Percentiles rank a stretch among this genome's conserved stretches.
These are phyloP conservation scores for Crucibulum laeve DNA, from an alignment of 768 basidiomycete genomes.

Conservation along the genomic window DNA sequence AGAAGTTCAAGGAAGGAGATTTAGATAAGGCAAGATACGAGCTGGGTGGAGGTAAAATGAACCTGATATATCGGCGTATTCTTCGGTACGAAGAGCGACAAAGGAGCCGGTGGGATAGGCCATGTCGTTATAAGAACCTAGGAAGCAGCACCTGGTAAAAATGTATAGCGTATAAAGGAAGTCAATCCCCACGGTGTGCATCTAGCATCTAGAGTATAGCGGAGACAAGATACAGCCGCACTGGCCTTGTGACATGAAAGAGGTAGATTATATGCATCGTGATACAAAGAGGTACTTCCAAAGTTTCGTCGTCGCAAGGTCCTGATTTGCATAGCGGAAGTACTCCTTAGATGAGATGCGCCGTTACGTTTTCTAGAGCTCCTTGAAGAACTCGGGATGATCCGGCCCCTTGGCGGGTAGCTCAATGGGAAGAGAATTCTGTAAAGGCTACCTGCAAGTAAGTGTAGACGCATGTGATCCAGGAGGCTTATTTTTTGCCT, in stretches of 20 bases:
- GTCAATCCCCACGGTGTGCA: not conserved
- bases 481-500: not conserved
- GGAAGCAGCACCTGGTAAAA: not conserved
- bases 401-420: not conserved
- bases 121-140: not conserved
- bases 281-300: not conserved
- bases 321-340: not conserved
- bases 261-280: not conserved
- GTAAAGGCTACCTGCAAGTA: not conserved
- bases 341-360: no score
- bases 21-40: not conserved
- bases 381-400: not conserved
- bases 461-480: not conserved
- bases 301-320: not conserved
- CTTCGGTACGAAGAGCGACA: not conserved
- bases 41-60: not conserved
- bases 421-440: not conserved
- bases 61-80: not conserved
- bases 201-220: not conserved
- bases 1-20: no score
- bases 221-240: not conserved
- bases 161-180: not conserved
- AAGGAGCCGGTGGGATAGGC: not conserved
- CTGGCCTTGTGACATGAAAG: not conserved
- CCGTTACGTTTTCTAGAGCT: not conserved